Percentiles rank a stretch among this genome's conserved stretches.
Evolutionary conservation across 108 stramenopile genomes (phyloP).

Genomic region (Fistulifera pelliculosa): DNA sequence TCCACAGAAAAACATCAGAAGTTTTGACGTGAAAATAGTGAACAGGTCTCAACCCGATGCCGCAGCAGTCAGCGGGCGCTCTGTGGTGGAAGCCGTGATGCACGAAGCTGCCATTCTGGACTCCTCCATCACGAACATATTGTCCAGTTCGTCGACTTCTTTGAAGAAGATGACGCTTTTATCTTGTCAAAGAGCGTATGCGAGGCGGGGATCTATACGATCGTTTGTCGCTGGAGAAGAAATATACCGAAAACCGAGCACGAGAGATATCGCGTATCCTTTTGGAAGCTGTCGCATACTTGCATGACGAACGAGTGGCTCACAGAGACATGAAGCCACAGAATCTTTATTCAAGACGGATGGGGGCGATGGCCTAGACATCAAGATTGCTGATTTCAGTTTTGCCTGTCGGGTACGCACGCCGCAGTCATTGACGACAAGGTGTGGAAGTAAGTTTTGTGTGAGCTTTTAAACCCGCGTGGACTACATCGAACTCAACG

Average conservation of each 20-base stretch:
- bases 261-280: slow-evolving; percentile 62
- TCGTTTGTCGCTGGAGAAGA: slow-evolving; percentile 63
- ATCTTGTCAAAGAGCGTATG: slow-evolving; percentile 82
- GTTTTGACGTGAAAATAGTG: slow-evolving; percentile 8
- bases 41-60: no score
- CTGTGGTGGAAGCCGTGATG: slow-evolving; percentile 22
- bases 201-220: slow-evolving; percentile 92
- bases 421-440: slow-evolving; percentile 68
- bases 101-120: slow-evolving; percentile 57
- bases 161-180: slow-evolving; percentile 77
- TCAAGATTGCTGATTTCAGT: slow-evolving; percentile 92
- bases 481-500: no score
- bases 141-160: slow-evolving; percentile 83
- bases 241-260: slow-evolving; percentile 92
- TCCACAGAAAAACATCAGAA: background rate
- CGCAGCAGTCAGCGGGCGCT: background rate
- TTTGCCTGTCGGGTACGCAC: slow-evolving; percentile 77
- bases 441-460: no score
- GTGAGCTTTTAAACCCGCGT: no score
- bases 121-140: slow-evolving; percentile 36
- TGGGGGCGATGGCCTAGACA: slow-evolving; percentile 53
- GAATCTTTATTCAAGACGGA: slow-evolving; percentile 34
- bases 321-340: slow-evolving; percentile 95
- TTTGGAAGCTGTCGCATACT: slow-evolving; percentile 64
- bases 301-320: slow-evolving; percentile 72